Evolutionary conservation across 2,329 filamentous ascomycete genomes (phyloP).

Genomic region (Nothophoma quercina): DNA sequence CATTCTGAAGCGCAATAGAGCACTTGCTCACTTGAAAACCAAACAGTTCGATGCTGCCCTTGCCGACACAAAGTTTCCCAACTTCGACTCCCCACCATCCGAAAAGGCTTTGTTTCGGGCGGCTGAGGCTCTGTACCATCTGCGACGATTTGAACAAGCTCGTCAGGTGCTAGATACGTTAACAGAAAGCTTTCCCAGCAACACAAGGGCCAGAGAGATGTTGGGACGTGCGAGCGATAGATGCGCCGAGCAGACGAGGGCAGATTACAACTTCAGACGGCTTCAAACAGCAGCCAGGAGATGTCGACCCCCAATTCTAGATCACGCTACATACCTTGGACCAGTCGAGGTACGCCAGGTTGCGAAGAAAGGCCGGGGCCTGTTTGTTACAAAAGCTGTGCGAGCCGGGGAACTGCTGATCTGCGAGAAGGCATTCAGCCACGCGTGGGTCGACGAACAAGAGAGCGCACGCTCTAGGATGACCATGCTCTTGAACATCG

Average conservation of each 20-base stretch:
- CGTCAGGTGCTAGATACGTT: conserved; percentile 47
- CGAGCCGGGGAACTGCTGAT: conserved; percentile 32
- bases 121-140: conserved; percentile 54
- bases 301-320: conserved; percentile 50
- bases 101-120: conserved; percentile 57
- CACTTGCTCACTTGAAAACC: conserved; percentile 45
- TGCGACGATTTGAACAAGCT: conserved; percentile 48
- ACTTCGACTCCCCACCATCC: conserved; percentile 10
- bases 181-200: conserved; percentile 32
- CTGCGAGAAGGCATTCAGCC: conserved; percentile 64
- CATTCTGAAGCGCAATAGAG: conserved; percentile 45
- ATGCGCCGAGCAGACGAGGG: conserved; percentile 48
- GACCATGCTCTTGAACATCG: conserved; percentile 50
- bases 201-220: conserved; percentile 38
- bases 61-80: conserved; percentile 33
- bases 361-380: conserved; percentile 53
- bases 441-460: conserved; percentile 43
- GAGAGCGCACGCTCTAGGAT: conserved; percentile 17
- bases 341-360: conserved; percentile 53
- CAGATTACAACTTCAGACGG: conserved; percentile 44
- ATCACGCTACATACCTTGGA: conserved; percentile 57
- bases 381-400: conserved; percentile 60
- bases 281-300: conserved; percentile 52
- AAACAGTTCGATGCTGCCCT: conserved; percentile 48
- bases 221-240: conserved; percentile 26